Percentiles rank a stretch among this genome's conserved stretches.
These are phyloP conservation scores for Nicotiana tomentosiformis DNA, from an alignment of 257 asterid genomes.

Conservation along the genomic window DNA sequence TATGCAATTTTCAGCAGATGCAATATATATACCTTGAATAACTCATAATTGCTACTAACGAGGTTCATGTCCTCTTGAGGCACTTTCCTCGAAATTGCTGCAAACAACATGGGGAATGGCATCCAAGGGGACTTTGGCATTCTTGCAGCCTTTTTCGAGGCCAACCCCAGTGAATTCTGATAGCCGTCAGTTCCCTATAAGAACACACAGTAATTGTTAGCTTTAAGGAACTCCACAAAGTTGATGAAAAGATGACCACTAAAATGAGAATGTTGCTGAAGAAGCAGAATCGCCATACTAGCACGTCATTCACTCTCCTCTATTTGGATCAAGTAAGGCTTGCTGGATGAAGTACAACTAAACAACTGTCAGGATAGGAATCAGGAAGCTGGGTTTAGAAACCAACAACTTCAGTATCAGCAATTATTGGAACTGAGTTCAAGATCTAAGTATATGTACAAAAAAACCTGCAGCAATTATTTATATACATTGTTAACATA, in stretches of 20 bases:
- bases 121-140: conserved; percentile 80
- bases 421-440: background rate
- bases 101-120: conserved; percentile 72
- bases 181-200: conserved; percentile 32
- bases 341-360: background rate
- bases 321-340: background rate
- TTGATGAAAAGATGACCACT: background rate
- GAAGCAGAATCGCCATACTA: background rate
- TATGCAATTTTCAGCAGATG: background rate
- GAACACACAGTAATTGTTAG: conserved; percentile 5
- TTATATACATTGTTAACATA: background rate
- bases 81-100: conserved; percentile 54
- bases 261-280: background rate
- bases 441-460: background rate
- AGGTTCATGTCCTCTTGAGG: conserved; percentile 52
- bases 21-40: conserved; percentile 49
- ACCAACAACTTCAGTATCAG: background rate
- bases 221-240: background rate
- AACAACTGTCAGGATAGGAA: background rate
- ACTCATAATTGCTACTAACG: conserved; percentile 38
- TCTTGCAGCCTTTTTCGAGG: conserved; percentile 28
- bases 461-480: background rate
- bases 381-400: background rate
- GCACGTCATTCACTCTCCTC: background rate
- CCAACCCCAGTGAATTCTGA: conserved; percentile 21